phyloP scores from a whole-genome alignment of 2,329 filamentous ascomycete species.

The Rhinocladiella mackenziei region DNA sequence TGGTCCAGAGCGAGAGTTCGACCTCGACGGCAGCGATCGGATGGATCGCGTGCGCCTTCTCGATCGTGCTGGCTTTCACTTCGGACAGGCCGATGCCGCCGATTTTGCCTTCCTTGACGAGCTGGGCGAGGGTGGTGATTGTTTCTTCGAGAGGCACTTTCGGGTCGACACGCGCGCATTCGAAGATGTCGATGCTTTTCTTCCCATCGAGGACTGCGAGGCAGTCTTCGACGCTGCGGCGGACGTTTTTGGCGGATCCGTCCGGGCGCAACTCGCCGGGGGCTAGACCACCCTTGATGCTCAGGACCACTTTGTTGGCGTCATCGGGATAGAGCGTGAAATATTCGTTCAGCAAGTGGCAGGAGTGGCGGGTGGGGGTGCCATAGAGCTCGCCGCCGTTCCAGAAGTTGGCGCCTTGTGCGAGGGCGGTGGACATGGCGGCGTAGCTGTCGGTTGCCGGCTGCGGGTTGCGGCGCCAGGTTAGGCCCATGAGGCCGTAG shows the following conservation, averaged over 20 bases:
- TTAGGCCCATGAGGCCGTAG: constrained; percentile 45
- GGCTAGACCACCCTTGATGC: constrained; percentile 57
- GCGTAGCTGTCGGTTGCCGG: constrained; percentile 41
- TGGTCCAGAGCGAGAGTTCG: constrained; percentile 56
- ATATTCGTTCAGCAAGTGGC: constrained; percentile 59
- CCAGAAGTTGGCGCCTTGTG: constrained; percentile 51
- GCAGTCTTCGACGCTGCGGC: constrained; percentile 57
- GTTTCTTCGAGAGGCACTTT: constrained; percentile 49
- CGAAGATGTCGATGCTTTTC: constrained; percentile 56
- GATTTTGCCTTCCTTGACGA: constrained; percentile 44
- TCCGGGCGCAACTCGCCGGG: constrained; percentile 41
- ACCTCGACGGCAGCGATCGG: constrained; percentile 58
- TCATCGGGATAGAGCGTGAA: constrained; percentile 62
- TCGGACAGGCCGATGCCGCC: constrained; percentile 44
- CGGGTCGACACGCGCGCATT: constrained; percentile 55
- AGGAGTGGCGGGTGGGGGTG: constrained; percentile 52
- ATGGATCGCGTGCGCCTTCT: constrained; percentile 47
- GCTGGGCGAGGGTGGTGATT: constrained; percentile 37
- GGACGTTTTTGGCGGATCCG: constrained; percentile 52
- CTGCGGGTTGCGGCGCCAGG: constrained; percentile 34
- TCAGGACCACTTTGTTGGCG: constrained; percentile 57
- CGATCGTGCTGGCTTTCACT: constrained; percentile 44
- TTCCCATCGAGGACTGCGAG: constrained; percentile 51
- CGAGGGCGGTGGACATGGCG: constrained; percentile 53
- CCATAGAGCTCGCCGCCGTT: constrained; percentile 66